These are phyloP conservation scores for Mimosa pudica DNA, from an alignment of 306 rosid species.

Conservation along the genomic window DNA sequence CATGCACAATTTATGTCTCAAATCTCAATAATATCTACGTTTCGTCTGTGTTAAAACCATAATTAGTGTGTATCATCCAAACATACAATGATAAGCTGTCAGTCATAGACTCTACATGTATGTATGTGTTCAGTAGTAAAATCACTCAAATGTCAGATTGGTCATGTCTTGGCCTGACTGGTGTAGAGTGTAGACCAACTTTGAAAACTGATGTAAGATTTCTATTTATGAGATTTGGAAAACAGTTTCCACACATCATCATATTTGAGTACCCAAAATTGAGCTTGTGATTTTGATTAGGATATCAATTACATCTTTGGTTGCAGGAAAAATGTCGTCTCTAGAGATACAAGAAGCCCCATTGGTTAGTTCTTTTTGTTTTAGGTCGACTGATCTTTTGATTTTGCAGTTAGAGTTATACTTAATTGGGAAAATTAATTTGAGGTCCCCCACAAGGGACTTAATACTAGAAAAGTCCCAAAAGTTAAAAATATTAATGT, in stretches of 20 bases:
- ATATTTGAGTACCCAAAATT: not conserved
- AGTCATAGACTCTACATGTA: not conserved
- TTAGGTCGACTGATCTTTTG: slow-evolving; percentile 8
- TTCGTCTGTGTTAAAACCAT: not conserved
- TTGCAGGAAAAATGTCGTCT: not conserved
- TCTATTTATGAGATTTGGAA: not conserved
- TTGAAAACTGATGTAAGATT: not conserved
- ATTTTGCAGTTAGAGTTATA: not conserved
- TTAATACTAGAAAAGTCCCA: no score
- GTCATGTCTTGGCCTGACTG: slow-evolving; percentile 3
- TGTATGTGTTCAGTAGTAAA: not conserved
- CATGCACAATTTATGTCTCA: not conserved
- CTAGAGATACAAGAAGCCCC: not conserved
- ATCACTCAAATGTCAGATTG: not conserved
- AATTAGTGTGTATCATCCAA: not conserved
- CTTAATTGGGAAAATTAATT: no score
- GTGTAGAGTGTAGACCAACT: not conserved
- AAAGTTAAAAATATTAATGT: no score
- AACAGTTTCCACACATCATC: not conserved
- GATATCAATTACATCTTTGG: not conserved
- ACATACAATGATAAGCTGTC: not conserved
- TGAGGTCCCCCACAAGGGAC: no score
- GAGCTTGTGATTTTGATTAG: slow-evolving; percentile 12
- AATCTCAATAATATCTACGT: not conserved
- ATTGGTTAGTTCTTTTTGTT: slow-evolving; percentile 1